Percentiles rank a stretch among this genome's conserved stretches.
Evolutionary conservation across 2,329 filamentous ascomycete genomes (phyloP).

Genomic region (Thyridium curvatum): DNA sequence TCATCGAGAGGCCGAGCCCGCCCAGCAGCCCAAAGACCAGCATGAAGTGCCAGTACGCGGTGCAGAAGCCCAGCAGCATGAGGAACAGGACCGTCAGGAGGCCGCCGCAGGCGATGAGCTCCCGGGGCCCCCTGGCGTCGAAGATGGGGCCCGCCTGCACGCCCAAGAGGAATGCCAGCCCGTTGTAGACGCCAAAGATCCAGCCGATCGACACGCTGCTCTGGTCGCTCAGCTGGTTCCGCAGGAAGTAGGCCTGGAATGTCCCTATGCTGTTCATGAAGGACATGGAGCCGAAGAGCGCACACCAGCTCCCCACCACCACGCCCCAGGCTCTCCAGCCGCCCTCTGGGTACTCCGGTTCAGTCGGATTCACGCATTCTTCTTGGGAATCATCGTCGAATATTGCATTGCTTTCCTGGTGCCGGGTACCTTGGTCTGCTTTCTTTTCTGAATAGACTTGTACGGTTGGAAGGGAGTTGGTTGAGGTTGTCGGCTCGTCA

Average conservation of each 20-base stretch:
- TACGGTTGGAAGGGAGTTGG: too few species aligned
- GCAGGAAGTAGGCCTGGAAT: conserved; percentile 37
- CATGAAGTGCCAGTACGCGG: conserved; percentile 41
- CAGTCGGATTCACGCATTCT: too few species aligned
- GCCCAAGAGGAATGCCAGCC: conserved; percentile 34
- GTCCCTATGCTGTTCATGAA: conserved; percentile 42
- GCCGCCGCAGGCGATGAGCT: conserved; percentile 29
- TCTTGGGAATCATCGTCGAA: too few species aligned
- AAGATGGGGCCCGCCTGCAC: conserved; percentile 42
- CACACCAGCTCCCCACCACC: conserved; percentile 4
- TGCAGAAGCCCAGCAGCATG: conserved; percentile 38
- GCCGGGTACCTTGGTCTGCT: too few species aligned
- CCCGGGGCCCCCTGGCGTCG: conserved; percentile 36
- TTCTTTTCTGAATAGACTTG: too few species aligned
- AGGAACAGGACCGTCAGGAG: conserved; percentile 29
- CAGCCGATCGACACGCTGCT: conserved; percentile 38
- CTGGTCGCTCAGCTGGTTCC: conserved; percentile 34
- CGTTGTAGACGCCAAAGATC: conserved; percentile 40
- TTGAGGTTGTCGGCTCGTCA: too few species aligned
- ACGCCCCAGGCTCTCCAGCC: conserved; percentile 6
- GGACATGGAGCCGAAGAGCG: conserved; percentile 6
- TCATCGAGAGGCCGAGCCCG: conserved; percentile 31
- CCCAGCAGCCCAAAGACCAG: conserved; percentile 34
- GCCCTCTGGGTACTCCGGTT: conserved; percentile 2
- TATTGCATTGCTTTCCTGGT: too few species aligned